Base-by-base conservation (phyloP, 2,329 filamentous ascomycete genomes). In the Aspergillus fumigatiaffinis region DNA sequence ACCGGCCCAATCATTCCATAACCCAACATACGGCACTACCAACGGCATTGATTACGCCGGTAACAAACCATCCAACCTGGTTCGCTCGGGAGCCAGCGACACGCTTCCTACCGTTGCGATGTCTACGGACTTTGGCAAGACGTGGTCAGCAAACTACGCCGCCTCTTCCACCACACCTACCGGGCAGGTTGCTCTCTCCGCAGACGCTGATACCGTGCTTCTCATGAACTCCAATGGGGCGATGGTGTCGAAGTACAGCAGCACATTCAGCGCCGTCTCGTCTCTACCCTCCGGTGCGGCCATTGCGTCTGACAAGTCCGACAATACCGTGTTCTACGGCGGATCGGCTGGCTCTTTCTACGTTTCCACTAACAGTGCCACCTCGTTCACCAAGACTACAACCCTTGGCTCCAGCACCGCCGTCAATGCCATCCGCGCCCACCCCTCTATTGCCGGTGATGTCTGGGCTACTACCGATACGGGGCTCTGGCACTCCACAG, bases 261-360 rank as follows among this genome's bases (percentile, higher is more conserved):
- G 56, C 41, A 67, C 71, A 3, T 84, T 84, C 63, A 68, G 73
- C 3, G 64, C 76, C 0, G 77, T 84, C 1, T 74, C 77, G 0
- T 72, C 74, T 44, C 67, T 84, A 0, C 76, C 80, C 1, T 71
- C 75, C 0, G 73, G 73, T 8, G 78, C 82, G 0, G 72, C 78
- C 4, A 78, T 86, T 52, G 82, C 81, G 5, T 78, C 80, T 8
- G 83, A 86, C 66, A 84, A 82, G 70, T 74, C 77, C 51, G 76
- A 81, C 49, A 79, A 78, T 51, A 77, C 76, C 10, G 74, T 79
- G 53, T 84, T 85, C 64, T 85, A 85, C 64, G 82, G 71, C 17
- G 81, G 73, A 0, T 79, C 77, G 0, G 76, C 72, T 0, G 69
- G 73, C 0, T 71, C 63, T 3, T 80, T 85, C 63, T 85, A 84